Conservation (phyloP, 2,329 filamentous ascomycete species). For the Aspergillus piperis region DNA sequence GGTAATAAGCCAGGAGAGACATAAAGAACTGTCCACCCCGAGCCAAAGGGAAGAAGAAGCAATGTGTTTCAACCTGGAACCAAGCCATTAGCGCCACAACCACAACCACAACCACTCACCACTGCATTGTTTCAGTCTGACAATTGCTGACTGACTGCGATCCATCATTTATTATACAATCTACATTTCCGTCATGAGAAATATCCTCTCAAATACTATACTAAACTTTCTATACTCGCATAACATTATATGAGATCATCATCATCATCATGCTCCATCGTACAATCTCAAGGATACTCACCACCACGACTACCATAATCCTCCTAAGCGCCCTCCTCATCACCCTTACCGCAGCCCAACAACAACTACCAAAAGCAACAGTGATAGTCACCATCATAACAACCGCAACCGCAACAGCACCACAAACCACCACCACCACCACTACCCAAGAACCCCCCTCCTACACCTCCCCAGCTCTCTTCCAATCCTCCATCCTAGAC, state of each 20-base stretch:
- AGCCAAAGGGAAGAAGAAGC: background rate
- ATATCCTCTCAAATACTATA: no score
- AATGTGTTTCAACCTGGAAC: background rate
- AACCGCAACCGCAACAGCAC: constrained; percentile 14
- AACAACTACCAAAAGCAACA: constrained; percentile 11
- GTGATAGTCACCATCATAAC: constrained; percentile 21
- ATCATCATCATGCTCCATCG: no score
- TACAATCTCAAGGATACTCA: background rate
- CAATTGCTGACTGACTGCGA: background rate
- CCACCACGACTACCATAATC: background rate
- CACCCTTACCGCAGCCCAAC: background rate
- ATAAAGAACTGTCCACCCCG: background rate
- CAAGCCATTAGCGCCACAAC: background rate
- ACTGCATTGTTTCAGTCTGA: background rate
- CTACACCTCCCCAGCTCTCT: constrained; percentile 47
- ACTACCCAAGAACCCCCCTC: constrained; percentile 30
- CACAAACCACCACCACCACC: constrained; percentile 25
- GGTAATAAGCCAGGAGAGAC: background rate
- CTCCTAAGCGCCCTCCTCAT: constrained; percentile 4
- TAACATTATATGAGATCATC: no score
- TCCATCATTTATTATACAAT: background rate
- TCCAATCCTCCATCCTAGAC: constrained; percentile 60
- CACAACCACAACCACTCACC: background rate
- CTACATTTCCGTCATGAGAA: no score
- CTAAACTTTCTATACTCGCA: no score